A percentile compares a stretch with the other conserved stretches of the same genome.
Conservation (phyloP, 306 rosid genomes). For the Hylodesmum podocarpum region DNA sequence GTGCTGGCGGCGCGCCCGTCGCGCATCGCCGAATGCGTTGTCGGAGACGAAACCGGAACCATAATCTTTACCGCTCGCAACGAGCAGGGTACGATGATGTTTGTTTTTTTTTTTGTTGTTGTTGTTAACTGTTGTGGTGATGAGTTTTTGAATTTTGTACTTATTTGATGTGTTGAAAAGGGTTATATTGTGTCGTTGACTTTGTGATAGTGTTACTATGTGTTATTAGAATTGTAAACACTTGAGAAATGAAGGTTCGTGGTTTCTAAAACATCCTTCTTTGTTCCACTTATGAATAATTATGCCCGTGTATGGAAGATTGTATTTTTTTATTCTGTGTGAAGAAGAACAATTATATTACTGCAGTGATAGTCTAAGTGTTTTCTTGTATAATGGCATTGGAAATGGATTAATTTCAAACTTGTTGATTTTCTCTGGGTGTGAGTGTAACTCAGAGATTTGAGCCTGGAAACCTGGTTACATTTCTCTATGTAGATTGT, state of each 20-base stretch:
- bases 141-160: not conserved
- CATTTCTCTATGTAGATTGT: not conserved
- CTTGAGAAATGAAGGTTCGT: not conserved
- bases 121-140: not conserved
- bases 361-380: not conserved
- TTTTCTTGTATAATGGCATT: not conserved
- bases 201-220: not conserved
- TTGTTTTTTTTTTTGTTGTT: not conserved
- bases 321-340: not conserved
- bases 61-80: conserved; percentile 86
- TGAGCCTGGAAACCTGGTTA: not conserved
- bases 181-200: not conserved
- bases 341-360: not conserved
- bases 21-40: conserved; percentile 71
- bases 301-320: not conserved
- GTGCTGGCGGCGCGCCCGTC: conserved; percentile 50
- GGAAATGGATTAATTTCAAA: not conserved
- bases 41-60: conserved; percentile 80
- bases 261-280: not conserved
- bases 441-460: not conserved
- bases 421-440: not conserved
- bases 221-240: not conserved
- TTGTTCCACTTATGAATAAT: not conserved
- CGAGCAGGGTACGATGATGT: conserved; percentile 61
- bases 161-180: not conserved